These are phyloP conservation scores for Candida namnaoensis DNA, from an alignment of 805 yeast genomes.

Conservation along the genomic window DNA sequence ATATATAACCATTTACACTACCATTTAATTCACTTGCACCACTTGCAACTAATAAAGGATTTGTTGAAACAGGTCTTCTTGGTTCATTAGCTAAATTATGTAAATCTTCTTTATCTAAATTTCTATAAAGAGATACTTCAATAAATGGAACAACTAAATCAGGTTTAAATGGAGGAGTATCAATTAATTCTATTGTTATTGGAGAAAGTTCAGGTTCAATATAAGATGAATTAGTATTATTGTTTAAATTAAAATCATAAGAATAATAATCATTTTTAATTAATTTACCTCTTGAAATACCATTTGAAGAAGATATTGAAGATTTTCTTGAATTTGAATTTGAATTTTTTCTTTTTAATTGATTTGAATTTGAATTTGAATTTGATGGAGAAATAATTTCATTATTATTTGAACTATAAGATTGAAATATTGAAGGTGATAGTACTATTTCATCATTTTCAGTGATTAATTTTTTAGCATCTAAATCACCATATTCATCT, in stretches of 20 bases:
- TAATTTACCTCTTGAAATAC: conserved; percentile 6
- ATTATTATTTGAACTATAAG: conserved; percentile 10
- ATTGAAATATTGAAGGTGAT: conserved; percentile 29
- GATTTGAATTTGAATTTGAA: neutral
- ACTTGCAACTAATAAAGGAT: conserved; percentile 64
- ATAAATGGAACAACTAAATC: conserved; percentile 66
- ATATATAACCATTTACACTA: conserved; percentile 63
- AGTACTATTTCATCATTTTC: conserved; percentile 19
- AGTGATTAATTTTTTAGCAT: conserved; percentile 26
- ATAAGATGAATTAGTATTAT: conserved; percentile 12
- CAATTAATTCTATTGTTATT: conserved; percentile 58
- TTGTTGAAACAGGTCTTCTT: conserved; percentile 50
- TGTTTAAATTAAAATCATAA: conserved; percentile 5
- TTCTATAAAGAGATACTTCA: conserved; percentile 60
- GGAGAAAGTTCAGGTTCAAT: conserved; percentile 48
- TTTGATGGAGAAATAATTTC: too few species aligned
- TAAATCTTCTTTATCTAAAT: conserved; percentile 49
- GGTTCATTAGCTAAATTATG: conserved; percentile 59
- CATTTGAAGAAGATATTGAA: conserved; percentile 6
- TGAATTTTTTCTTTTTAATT: conserved; percentile 1
- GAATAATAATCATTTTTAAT: conserved; percentile 11
- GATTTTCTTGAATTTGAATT: neutral
- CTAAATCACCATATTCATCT: conserved; percentile 36
- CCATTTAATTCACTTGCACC: conserved; percentile 77
- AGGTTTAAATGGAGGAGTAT: conserved; percentile 64